phyloP scores from a whole-genome alignment of 2,329 filamentous ascomycete genomes.

The Fusarium sororula region DNA sequence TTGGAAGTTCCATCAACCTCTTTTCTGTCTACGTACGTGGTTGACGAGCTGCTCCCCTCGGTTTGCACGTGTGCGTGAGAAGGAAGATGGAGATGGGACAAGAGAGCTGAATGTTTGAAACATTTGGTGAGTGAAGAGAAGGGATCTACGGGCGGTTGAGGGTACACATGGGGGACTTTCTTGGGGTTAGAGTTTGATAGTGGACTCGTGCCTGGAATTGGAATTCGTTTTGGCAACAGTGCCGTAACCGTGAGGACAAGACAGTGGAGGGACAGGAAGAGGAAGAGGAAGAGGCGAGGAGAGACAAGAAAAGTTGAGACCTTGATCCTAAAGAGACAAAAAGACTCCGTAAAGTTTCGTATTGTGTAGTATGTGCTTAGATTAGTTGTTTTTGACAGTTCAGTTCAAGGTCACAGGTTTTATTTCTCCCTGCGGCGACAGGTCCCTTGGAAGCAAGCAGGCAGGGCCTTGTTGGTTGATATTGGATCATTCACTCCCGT shows the following conservation, averaged over 20 bases:
- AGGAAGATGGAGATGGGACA: neutral
- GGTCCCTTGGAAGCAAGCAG: neutral
- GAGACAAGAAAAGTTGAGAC: neutral
- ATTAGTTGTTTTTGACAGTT: neutral
- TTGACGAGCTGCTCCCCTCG: slow-evolving; percentile 21
- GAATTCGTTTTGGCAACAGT: slow-evolving; percentile 8
- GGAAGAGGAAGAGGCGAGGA: neutral
- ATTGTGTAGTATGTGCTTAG: neutral
- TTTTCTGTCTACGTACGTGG: slow-evolving; percentile 13
- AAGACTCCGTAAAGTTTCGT: neutral
- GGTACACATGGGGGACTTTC: neutral
- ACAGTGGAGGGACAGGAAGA: neutral
- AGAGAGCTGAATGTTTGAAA: slow-evolving; percentile 11
- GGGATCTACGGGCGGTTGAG: neutral
- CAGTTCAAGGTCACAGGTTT: neutral
- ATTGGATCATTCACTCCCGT: slow-evolving; percentile 8
- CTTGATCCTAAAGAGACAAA: neutral
- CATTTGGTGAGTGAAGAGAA: slow-evolving; percentile 2
- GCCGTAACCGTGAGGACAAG: neutral
- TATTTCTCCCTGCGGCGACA: neutral
- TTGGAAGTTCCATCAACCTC: slow-evolving; percentile 25
- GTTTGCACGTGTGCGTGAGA: neutral
- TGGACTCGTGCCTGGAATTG: slow-evolving; percentile 30
- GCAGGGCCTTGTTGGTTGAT: slow-evolving; percentile 5
- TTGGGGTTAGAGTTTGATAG: slow-evolving; percentile 14